A percentile compares a stretch with the other conserved stretches of the same genome.
Conservation (phyloP, 2,329 filamentous ascomycete species). For the Pseudogymnoascus sp. region DNA sequence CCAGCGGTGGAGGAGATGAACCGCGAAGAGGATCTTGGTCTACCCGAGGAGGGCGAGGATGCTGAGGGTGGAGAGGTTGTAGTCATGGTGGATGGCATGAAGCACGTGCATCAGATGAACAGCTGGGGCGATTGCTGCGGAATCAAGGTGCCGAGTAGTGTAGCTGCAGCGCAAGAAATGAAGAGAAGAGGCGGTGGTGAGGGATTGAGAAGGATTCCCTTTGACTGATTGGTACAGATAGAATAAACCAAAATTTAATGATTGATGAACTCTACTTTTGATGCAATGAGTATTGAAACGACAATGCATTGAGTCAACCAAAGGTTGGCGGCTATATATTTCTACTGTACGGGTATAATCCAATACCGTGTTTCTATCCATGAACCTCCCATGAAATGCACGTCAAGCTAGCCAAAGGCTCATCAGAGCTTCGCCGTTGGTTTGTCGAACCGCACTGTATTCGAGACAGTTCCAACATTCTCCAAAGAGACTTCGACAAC, state of each 20-base stretch:
- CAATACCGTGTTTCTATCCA: conserved; percentile 6
- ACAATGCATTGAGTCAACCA: background rate
- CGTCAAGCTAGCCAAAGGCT: background rate
- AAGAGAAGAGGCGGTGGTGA: conserved; percentile 59
- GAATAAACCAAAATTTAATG: conserved; percentile 1
- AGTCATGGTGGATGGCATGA: conserved; percentile 56
- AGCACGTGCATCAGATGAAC: conserved; percentile 60
- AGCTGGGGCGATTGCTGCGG: conserved; percentile 96
- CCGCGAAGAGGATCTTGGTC: conserved; percentile 45
- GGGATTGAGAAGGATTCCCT: conserved; percentile 65
- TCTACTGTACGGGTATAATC: conserved; percentile 3
- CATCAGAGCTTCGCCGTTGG: conserved; percentile 30
- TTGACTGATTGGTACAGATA: conserved; percentile 47
- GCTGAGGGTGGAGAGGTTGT: conserved; percentile 48
- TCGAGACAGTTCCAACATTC: conserved; percentile 51
- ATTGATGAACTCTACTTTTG: background rate
- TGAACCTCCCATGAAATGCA: conserved; percentile 1
- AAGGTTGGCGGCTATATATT: conserved; percentile 1
- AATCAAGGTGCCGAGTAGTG: conserved; percentile 90
- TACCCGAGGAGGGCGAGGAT: conserved; percentile 39
- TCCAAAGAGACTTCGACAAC: conserved; percentile 60
- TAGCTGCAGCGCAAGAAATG: conserved; percentile 84
- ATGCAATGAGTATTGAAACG: background rate
- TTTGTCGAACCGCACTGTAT: conserved; percentile 39
- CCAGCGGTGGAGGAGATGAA: conserved; percentile 78